Evolutionary conservation across 352 stramenopile species (phyloP), one percentile per base, ranked within the genome.

Genomic region (Pythium rhizo-oryzae): DNA sequence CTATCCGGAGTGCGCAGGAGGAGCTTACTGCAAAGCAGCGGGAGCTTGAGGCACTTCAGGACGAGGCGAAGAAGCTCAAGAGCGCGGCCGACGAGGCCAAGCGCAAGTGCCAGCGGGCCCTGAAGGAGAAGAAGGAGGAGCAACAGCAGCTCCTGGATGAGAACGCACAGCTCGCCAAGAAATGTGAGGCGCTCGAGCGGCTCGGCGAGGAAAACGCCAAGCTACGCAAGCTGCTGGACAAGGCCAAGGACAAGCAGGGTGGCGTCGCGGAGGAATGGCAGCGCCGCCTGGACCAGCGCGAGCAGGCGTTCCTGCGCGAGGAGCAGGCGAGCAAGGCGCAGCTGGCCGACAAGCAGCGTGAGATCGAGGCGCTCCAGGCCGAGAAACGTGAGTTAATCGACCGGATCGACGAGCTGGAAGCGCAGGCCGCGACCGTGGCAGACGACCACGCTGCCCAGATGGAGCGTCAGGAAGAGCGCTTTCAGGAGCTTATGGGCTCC

Each of bases 71-170:
- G 7, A 80, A 74, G 8, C 56, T 79, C 1, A 62, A 69, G 35
- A 46, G 15, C 33, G 49, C 47, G 11, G 64, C 59, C 4, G 69
- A 76, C 19, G 69, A 76, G 8, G 63, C 59, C 39, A 76, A 72
- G 50, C 69, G 69, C 54, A 71, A 72, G 63, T 65, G 11, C 41
- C 69, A 72, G 44, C 51, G 60, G 13, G 52, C 50, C 0, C 44
- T 58, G 16, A 82, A 82, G 43, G 82, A 89, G 21, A 89, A 90
- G 68, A 78, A 76, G 33, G 78, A 86, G 52, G 80, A 87, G 37
- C 35, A 83, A 8, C 72, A 79, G 58, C 66, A 73, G 50, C 71
- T 79, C n/a, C 52, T 87, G 24, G 79, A 78, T 59, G 82, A 88
- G 58, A 87, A 87, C 61, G 74, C 72, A 23, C 69, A 78, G 25